Percentiles rank a stretch among this genome's conserved stretches.
Evolutionary conservation across 345 rosid species (phyloP).

Genomic region (Sisymbrium altissimum): DNA sequence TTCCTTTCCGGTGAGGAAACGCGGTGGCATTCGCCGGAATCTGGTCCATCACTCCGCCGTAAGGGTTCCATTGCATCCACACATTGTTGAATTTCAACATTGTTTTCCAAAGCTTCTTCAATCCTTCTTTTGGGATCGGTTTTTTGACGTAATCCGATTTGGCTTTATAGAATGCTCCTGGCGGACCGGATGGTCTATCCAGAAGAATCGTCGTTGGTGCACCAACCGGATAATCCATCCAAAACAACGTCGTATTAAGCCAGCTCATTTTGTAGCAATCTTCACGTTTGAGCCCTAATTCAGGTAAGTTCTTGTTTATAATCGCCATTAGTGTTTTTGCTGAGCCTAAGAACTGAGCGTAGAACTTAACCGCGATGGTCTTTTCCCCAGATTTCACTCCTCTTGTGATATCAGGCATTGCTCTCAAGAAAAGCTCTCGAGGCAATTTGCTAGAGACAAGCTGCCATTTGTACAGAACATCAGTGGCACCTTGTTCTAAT

Average conservation of each 20-base stretch:
- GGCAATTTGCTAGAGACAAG: slow-evolving; percentile 32
- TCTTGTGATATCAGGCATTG: neutral
- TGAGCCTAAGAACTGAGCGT: slow-evolving; percentile 42
- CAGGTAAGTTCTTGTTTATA: slow-evolving; percentile 31
- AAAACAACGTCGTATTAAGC: slow-evolving; percentile 35
- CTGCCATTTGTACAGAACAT: slow-evolving; percentile 39
- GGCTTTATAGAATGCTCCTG: slow-evolving; percentile 30
- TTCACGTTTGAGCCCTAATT: slow-evolving; percentile 32
- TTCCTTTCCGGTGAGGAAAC: slow-evolving; percentile 51
- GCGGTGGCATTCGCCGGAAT: slow-evolving; percentile 37
- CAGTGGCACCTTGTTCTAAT: slow-evolving; percentile 32
- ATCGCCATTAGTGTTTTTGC: slow-evolving; percentile 22
- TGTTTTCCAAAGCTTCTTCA: slow-evolving; percentile 34
- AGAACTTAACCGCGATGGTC: slow-evolving; percentile 30
- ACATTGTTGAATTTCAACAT: slow-evolving; percentile 28
- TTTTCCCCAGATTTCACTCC: neutral
- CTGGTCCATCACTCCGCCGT: slow-evolving; percentile 47
- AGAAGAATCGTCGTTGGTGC: slow-evolving; percentile 28
- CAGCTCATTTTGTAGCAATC: slow-evolving; percentile 46
- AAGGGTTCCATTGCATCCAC: slow-evolving; percentile 43
- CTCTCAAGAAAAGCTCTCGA: slow-evolving; percentile 38
- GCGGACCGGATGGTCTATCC: slow-evolving; percentile 4
- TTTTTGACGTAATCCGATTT: slow-evolving; percentile 46
- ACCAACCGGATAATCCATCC: slow-evolving; percentile 15
- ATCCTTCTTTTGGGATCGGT: slow-evolving; percentile 22